phyloP scores from a whole-genome alignment of 768 basidiomycete species.

The Rhizopogon vulgaris region DNA sequence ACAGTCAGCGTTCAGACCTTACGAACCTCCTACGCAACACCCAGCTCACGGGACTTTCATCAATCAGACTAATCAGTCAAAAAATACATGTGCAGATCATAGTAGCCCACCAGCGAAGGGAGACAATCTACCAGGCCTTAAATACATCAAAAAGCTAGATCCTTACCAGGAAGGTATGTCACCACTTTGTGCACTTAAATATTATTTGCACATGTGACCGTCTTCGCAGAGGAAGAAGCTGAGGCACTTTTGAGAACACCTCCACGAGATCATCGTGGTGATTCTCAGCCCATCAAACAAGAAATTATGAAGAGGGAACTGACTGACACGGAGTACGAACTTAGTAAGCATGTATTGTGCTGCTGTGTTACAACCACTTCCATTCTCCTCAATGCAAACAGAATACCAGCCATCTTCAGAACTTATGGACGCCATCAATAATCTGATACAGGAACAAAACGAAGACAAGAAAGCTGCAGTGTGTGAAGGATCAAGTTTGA shows the following conservation, averaged over 20 bases:
- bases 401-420: slow-evolving; percentile 10
- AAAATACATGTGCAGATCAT: background rate
- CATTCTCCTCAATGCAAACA: background rate
- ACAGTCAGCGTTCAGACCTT: slow-evolving; percentile 20
- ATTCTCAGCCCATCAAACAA: slow-evolving; percentile 8
- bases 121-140: background rate
- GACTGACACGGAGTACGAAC: background rate
- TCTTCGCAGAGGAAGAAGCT: slow-evolving; percentile 19
- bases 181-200: background rate
- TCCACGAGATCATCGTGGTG: slow-evolving; percentile 1
- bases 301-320: slow-evolving; percentile 7
- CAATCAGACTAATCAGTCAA: background rate
- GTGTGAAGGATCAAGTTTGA: background rate
- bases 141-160: slow-evolving; percentile 21
- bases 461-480: background rate
- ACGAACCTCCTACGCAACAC: slow-evolving; percentile 18
- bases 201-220: background rate
- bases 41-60: slow-evolving; percentile 11
- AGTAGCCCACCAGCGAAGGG: background rate
- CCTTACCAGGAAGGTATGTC: slow-evolving; percentile 21
- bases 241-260: slow-evolving; percentile 7
- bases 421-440: slow-evolving; percentile 10
- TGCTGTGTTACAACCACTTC: background rate
- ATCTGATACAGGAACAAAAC: background rate
- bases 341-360: background rate